Evolutionary conservation across 768 basidiomycete species (phyloP), one percentile per base, ranked within the genome.

Genomic region (Mycena kentingensis): DNA sequence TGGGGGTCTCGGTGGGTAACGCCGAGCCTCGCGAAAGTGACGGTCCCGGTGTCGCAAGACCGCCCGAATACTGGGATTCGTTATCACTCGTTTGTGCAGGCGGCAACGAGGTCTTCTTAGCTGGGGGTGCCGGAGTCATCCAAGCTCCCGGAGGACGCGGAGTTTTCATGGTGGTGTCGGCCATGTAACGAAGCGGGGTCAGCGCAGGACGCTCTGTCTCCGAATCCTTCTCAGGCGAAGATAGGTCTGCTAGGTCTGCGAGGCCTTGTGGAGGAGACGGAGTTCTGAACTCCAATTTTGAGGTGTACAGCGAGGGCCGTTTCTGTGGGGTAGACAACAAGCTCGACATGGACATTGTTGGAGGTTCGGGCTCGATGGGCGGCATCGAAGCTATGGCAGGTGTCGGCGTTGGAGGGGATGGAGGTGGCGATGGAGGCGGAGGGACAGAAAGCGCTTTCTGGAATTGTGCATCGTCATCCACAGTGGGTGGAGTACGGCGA

Each of bases 241-340:
- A 84, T 3, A 83, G 84, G 16, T 69, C 83, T 12, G 87, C 87
- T 42, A 89, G 79, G 6, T 85, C 85, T 10, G 87, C 84, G 52
- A 87, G 73, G 38, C 73, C 78, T 35, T 71, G 72, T 1, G 84
- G 82, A 26, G 87, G 84, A 1, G 87, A 82, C 8, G 84, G 86
- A 0, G 83, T 87, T 59, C 76, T 70, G 59, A 83, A 83, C 46
- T 81, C 79, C 13, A 74, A 54, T 52, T 72, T 77, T 10, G 78
- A 73, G 26, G 65, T 66, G 46, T 61, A 69, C 38, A 77, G 72
- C 2, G 74, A 75, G 18, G 67, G 57, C 38, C 67, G 71, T 25
- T 73, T 75, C 10, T 79, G 79, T 6, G 83, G 83, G 1, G 84
- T 83, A 35, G 73, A 65, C 38, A 61, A 32, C 44, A 49, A 28